Conservation (phyloP, 257 asterid species). For the Parsonsia alboflavescens region DNA sequence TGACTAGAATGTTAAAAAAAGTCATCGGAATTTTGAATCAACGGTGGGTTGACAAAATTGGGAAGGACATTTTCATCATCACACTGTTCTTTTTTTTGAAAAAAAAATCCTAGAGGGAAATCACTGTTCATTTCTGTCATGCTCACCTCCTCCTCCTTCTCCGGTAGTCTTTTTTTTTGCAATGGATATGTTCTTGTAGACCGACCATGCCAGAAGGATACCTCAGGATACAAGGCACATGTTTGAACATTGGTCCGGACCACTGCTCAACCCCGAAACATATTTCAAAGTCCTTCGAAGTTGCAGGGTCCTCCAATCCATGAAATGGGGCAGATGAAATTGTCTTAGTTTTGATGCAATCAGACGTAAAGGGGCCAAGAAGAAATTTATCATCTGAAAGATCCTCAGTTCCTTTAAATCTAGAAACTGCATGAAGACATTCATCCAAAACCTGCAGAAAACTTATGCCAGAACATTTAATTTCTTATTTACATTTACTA, state of each 20-base stretch:
- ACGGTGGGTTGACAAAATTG: too few relatives aligned
- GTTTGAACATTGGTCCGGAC: conserved; percentile 69
- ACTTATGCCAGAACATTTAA: background rate
- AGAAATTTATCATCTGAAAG: conserved; percentile 65
- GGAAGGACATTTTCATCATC: too few relatives aligned
- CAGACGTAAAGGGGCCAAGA: conserved; percentile 83
- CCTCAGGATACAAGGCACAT: conserved; percentile 60
- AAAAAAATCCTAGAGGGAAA: too few relatives aligned
- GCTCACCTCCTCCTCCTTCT: too few relatives aligned
- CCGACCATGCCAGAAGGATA: conserved; percentile 86
- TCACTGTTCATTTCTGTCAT: too few relatives aligned
- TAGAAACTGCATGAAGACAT: conserved; percentile 90
- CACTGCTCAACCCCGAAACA: conserved; percentile 62
- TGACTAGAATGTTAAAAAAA: too few relatives aligned
- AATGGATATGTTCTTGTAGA: conserved; percentile 10
- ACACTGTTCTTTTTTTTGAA: too few relatives aligned
- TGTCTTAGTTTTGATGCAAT: conserved; percentile 64
- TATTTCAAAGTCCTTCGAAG: conserved; percentile 40
- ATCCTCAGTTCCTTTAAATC: conserved; percentile 95
- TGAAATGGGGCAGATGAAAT: conserved; percentile 88
- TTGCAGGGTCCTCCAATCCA: conserved; percentile 40
- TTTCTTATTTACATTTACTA: background rate
- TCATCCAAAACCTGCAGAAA: conserved; percentile 80
- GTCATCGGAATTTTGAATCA: too few relatives aligned
- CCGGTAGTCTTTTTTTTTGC: too few relatives aligned